Evolutionary conservation across 169 alveolate species (phyloP).

Genomic region (Blepharisma undulans): DNA sequence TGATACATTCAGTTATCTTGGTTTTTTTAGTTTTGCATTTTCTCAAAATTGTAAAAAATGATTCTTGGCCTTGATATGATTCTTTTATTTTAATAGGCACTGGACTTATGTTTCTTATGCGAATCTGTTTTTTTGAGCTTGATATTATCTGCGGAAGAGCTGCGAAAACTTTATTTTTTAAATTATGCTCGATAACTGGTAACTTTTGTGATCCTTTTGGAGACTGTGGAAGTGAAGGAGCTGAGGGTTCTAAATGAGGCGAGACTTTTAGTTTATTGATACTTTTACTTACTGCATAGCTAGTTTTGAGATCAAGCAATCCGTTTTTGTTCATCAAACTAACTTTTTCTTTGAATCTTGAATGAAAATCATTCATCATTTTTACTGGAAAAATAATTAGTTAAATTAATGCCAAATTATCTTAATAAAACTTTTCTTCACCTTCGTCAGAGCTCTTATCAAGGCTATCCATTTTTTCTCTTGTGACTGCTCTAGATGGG

Average conservation of each 20-base stretch:
- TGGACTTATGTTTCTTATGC: neutral
- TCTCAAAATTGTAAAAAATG: neutral
- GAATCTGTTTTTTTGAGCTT: neutral
- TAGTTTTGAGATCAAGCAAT: neutral
- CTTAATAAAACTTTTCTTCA: neutral
- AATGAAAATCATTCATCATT: neutral
- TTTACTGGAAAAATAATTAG: neutral
- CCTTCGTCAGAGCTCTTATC: neutral
- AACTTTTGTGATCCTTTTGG: neutral
- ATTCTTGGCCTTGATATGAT: neutral
- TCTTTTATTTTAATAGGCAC: neutral
- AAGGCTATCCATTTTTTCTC: neutral
- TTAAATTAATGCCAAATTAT: neutral
- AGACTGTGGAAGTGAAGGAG: neutral
- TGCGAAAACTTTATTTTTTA: neutral
- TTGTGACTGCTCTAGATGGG: conserved; percentile 54
- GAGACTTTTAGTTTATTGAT: neutral
- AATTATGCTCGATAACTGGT: neutral
- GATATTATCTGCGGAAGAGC: neutral
- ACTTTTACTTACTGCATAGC: neutral
- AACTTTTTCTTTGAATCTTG: neutral
- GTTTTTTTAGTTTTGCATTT: neutral
- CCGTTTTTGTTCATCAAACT: neutral
- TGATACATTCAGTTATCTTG: neutral
- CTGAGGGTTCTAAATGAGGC: neutral